Evolutionary conservation across 116 monocot genomes (phyloP).

Genomic region (Thalassia testudinum): DNA sequence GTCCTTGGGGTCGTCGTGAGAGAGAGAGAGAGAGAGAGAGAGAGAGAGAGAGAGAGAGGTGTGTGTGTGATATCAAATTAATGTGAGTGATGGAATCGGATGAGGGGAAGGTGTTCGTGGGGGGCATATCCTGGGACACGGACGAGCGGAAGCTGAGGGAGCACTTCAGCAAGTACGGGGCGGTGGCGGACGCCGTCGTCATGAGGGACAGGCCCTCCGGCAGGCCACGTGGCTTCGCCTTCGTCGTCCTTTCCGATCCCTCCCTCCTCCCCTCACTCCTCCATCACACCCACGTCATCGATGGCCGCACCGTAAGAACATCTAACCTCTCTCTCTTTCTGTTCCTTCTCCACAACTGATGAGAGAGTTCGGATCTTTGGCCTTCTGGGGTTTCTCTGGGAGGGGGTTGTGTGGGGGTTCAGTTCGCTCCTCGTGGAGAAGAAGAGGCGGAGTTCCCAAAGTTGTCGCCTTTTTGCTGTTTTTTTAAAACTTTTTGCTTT

Average conservation of each 20-base stretch:
- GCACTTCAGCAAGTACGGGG: conserved; percentile 50
- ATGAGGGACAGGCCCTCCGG: conserved; percentile 49
- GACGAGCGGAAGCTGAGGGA: conserved; percentile 52
- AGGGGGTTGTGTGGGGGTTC: too few relatives aligned
- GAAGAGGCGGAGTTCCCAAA: too few relatives aligned
- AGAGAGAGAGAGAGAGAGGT: conserved; percentile 6
- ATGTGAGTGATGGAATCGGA: conserved; percentile 48
- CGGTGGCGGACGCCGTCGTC: conserved; percentile 39
- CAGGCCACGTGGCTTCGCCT: conserved; percentile 54
- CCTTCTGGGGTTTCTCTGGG: too few relatives aligned
- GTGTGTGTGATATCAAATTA: too few relatives aligned
- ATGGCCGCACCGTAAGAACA: conserved; percentile 53
- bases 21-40: too few relatives aligned
- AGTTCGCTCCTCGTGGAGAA: too few relatives aligned
- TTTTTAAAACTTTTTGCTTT: too few relatives aligned
- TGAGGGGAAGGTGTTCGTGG: conserved; percentile 65
- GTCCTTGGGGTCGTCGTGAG: too few relatives aligned
- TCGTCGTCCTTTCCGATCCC: conserved; percentile 60
- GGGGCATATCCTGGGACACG: conserved; percentile 76
- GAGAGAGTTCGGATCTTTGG: too few relatives aligned
- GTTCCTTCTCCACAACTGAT: too few relatives aligned
- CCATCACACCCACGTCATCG: conserved; percentile 45
- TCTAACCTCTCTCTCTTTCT: too few relatives aligned
- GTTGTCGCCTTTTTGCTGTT: too few relatives aligned
- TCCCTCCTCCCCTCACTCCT: conserved; percentile 43